These are phyloP conservation scores for Beauveria scarabaeidicola DNA, from an alignment of 2,329 filamentous ascomycete genomes.

Conservation along the genomic window DNA sequence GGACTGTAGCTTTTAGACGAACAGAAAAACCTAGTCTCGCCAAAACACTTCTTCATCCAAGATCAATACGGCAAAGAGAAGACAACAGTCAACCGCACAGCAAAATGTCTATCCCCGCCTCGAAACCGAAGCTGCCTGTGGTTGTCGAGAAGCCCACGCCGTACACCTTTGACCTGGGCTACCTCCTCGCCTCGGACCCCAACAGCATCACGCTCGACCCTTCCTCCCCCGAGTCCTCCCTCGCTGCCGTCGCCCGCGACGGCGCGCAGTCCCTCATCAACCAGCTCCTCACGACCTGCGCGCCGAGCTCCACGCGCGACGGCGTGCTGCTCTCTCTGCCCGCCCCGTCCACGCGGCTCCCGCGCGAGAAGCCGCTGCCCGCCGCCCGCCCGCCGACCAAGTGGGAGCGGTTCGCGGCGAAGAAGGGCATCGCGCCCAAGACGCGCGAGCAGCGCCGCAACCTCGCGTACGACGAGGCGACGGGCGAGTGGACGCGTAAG, in stretches of 20 bases:
- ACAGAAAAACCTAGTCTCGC: neutral
- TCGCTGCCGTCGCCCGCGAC: slow-evolving; percentile 71
- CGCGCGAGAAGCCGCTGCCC: slow-evolving; percentile 87
- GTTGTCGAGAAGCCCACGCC: slow-evolving; percentile 75
- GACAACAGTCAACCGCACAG: neutral
- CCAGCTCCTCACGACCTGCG: slow-evolving; percentile 84
- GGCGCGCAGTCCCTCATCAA: slow-evolving; percentile 89
- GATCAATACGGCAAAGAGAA: too few relatives aligned
- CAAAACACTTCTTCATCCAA: neutral
- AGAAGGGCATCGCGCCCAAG: slow-evolving; percentile 94
- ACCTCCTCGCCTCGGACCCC: slow-evolving; percentile 77
- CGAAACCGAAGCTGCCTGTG: slow-evolving; percentile 47
- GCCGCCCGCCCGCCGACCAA: slow-evolving; percentile 75
- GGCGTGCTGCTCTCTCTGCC: slow-evolving; percentile 78
- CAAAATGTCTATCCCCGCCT: slow-evolving; percentile 28
- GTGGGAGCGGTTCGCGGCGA: slow-evolving; percentile 92
- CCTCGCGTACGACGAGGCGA: slow-evolving; percentile 75
- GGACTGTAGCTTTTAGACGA: neutral
- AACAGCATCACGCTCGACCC: slow-evolving; percentile 63
- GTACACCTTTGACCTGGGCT: slow-evolving; percentile 86
- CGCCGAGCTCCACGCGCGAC: slow-evolving; percentile 59
- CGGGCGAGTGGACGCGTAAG: slow-evolving; percentile 81
- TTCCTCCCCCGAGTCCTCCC: slow-evolving; percentile 52
- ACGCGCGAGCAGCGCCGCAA: slow-evolving; percentile 66
- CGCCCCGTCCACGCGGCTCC: slow-evolving; percentile 57